Conservation (phyloP, 257 asterid species). For the Solanum clarkiae region DNA sequence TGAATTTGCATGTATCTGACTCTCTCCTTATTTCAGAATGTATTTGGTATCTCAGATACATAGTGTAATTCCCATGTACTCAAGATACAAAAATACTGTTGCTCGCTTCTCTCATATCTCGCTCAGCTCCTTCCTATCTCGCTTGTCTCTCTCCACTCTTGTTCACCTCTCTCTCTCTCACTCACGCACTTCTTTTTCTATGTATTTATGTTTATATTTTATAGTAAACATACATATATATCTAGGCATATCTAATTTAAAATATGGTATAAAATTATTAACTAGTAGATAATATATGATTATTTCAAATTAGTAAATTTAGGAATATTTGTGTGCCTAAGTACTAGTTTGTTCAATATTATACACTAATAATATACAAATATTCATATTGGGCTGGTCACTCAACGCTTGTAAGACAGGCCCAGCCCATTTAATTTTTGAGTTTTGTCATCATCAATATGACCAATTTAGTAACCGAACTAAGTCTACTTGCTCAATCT, state of each 20-base stretch:
- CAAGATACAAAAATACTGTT: neutral
- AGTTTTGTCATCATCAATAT: neutral
- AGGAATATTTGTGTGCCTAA: neutral
- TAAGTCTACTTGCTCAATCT: neutral
- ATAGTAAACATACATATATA: too few relatives aligned
- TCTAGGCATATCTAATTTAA: neutral
- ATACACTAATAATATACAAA: neutral
- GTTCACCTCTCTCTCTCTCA: neutral
- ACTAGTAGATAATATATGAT: neutral
- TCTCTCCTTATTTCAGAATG: too few relatives aligned
- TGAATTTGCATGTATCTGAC: too few relatives aligned
- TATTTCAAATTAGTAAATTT: neutral
- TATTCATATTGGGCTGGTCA: neutral
- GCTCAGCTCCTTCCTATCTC: neutral
- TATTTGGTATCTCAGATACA: too few relatives aligned
- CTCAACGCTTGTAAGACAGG: neutral
- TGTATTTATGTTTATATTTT: too few relatives aligned
- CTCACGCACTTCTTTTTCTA: too few relatives aligned
- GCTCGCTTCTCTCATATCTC: neutral
- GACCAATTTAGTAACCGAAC: neutral
- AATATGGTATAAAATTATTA: neutral
- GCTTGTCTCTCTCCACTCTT: neutral
- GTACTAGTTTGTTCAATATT: neutral
- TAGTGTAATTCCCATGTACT: too few relatives aligned
- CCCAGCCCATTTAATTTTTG: neutral